Conservation (phyloP, 768 basidiomycete genomes). For the Candolleomyces eurysporus region DNA sequence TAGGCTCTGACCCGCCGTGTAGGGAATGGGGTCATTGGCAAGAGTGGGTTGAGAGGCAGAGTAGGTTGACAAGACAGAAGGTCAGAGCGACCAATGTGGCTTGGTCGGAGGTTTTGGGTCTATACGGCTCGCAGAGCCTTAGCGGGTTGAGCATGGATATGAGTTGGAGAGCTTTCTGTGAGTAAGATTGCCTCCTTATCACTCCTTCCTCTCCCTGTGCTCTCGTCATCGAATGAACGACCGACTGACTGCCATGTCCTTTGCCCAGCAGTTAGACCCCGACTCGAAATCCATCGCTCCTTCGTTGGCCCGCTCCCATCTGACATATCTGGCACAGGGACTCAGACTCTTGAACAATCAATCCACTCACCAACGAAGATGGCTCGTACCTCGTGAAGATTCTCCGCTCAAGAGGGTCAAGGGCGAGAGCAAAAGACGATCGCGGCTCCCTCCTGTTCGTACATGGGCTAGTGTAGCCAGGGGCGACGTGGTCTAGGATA, state of each 20-base stretch:
- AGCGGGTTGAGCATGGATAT: not conserved
- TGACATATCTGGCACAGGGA: not conserved
- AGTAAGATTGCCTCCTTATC: not conserved
- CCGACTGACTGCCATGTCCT: too few relatives aligned
- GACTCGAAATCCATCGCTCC: not conserved
- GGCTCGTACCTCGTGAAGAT: not conserved
- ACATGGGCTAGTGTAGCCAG: too few relatives aligned
- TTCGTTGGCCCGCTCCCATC: not conserved
- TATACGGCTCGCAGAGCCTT: conserved; percentile 3
- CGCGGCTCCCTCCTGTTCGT: too few relatives aligned
- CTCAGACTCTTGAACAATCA: not conserved
- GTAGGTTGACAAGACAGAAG: not conserved
- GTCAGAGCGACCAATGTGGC: not conserved
- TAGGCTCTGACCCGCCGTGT: not conserved
- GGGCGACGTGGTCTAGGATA: too few relatives aligned
- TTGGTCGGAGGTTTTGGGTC: not conserved
- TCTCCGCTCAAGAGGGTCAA: too few relatives aligned
- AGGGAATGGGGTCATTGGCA: not conserved
- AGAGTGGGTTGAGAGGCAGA: not conserved
- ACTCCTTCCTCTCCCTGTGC: too few relatives aligned
- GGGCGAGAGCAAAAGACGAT: too few relatives aligned
- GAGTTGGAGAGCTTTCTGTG: conserved; percentile 7
- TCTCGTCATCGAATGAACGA: too few relatives aligned
- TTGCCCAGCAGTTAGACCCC: conserved; percentile 1
- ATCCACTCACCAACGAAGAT: not conserved